Base-by-base conservation (phyloP, 352 stramenopile genomes). In the Sclerospora graminicola region DNA sequence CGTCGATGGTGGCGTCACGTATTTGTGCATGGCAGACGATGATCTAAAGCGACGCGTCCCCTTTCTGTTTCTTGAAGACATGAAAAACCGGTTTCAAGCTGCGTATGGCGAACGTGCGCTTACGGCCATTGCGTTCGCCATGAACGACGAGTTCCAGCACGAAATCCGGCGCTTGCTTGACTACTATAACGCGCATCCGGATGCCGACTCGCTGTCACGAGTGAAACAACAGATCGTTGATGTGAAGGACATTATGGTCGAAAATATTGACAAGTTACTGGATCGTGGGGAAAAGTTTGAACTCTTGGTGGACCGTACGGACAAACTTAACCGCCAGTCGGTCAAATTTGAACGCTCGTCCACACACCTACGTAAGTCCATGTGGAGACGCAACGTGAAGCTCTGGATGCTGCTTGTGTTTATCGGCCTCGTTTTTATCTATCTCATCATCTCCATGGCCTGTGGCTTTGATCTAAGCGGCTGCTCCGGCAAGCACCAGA, bases 181-280 rank as follows among this genome's bases (percentile, higher is more conserved):
- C 33, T 89, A 86, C 24, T 92, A 87, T 58, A 92, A 89, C 47
- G 70, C 77, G 8, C 76, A 91, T 45, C 84, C 92, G 4, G 78
- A 96, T 24, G 81, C 93, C 18, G 93, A 98, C 63, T 87, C 85
- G 45, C 83, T 98, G 44, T 85, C 79, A 19, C 57, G 69, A 2
- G 92, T 98, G 21, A 86, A 97, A 63, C 82, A 85, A 53, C 92
- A 98, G 73, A 91, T 99, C 43, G 94, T 98, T 55, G 89, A 98
- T 36, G 94, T 99, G 2, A 98, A 98, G 58, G 89, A 96, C 56
- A 87, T 97, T 41, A 98, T 99, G 93, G 85, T 99, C 24, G 84
- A 98, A 58, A 99, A 99, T 63, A 98, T 99, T 56, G 96, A 99
- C 45, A 98, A 98, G 60, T 89, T 99, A 23, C 67, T 99, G 46